These are phyloP conservation scores for Aureobasidium sp. DNA, from an alignment of 2,329 filamentous ascomycete genomes.

Conservation along the genomic window DNA sequence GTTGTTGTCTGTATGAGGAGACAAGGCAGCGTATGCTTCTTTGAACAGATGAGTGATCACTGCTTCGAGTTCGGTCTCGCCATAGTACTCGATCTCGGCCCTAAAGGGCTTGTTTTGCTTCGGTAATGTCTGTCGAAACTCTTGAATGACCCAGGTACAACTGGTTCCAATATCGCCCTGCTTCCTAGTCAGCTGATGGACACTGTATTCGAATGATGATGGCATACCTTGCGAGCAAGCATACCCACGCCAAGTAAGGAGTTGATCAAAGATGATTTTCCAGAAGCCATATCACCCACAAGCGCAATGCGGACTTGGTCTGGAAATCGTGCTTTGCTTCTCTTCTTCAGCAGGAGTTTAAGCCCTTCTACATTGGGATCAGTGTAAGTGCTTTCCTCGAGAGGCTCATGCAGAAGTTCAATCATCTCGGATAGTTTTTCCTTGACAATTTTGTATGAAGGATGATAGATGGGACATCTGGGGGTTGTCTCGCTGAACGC, in stretches of 20 bases:
- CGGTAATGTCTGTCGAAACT: slow-evolving; percentile 12
- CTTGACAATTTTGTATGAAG: neutral
- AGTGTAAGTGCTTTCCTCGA: neutral
- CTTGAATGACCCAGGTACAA: slow-evolving; percentile 21
- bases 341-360: neutral
- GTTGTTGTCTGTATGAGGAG: neutral
- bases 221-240: slow-evolving; percentile 21
- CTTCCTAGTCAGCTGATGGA: neutral
- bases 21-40: neutral
- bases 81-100: slow-evolving; percentile 21
- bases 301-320: slow-evolving; percentile 17
- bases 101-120: slow-evolving; percentile 20
- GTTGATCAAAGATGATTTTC: slow-evolving; percentile 24
- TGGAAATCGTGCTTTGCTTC: slow-evolving; percentile 10
- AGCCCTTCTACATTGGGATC: neutral
- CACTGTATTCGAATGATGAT: too few relatives aligned
- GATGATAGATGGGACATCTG: neutral
- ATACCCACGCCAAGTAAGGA: slow-evolving; percentile 21
- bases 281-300: slow-evolving; percentile 20
- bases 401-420: neutral
- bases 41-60: neutral
- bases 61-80: neutral
- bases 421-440: neutral
- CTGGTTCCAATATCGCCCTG: slow-evolving; percentile 21
- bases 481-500: neutral